These are phyloP conservation scores for Apophysomyces ossiformis DNA, from an alignment of 371 early-diverging fungal species.

Conservation along the genomic window DNA sequence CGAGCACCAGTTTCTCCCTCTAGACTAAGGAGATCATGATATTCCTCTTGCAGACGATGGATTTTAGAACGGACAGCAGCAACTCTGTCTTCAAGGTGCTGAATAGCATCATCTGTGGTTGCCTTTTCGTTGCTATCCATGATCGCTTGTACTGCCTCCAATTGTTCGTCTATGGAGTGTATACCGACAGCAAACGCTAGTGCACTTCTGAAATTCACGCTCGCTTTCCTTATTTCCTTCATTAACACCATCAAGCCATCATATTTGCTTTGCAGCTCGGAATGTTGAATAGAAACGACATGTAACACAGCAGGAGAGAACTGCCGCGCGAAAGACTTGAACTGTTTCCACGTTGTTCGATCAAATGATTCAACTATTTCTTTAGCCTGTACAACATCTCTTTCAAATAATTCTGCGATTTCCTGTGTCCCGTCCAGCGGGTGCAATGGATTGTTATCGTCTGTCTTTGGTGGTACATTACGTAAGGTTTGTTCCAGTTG, in stretches of 20 bases:
- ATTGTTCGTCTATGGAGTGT: constrained; percentile 39
- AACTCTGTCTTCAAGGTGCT: constrained; percentile 39
- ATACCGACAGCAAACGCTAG: constrained; percentile 44
- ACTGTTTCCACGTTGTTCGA: constrained; percentile 13
- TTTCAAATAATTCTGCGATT: constrained; percentile 25
- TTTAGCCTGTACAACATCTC: constrained; percentile 13
- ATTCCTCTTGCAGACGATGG: constrained; percentile 33
- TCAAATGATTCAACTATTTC: constrained; percentile 13
- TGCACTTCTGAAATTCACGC: constrained; percentile 21
- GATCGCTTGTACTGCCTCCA: constrained; percentile 45
- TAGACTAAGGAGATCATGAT: constrained; percentile 20
- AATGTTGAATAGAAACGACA: constrained; percentile 13
- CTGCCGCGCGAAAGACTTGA: constrained; percentile 7
- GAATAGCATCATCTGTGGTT: constrained; percentile 37
- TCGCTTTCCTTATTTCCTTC: background rate
- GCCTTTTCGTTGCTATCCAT: constrained; percentile 38
- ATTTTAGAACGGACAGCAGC: constrained; percentile 35
- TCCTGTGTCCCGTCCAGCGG: constrained; percentile 44
- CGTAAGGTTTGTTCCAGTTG: background rate
- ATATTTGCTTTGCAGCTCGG: constrained; percentile 15
- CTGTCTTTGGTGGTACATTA: constrained; percentile 13
- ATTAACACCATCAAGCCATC: constrained; percentile 1
- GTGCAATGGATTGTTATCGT: constrained; percentile 23
- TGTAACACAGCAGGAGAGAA: constrained; percentile 6
- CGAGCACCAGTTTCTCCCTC: constrained; percentile 17